phyloP scores from a whole-genome alignment of 2,329 filamentous ascomycete genomes.

The Cladosporium sp. region DNA sequence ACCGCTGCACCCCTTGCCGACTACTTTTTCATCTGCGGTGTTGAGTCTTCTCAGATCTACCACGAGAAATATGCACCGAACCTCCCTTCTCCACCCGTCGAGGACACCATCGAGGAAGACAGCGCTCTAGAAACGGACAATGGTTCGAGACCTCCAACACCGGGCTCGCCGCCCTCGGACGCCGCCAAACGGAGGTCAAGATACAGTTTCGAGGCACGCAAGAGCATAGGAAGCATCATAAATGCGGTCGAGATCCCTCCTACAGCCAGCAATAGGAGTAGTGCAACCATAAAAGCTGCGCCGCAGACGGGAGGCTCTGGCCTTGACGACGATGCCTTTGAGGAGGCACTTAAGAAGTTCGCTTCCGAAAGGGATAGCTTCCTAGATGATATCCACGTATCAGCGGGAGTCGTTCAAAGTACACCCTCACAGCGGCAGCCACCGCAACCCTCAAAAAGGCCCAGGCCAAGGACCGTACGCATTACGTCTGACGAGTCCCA shows the following conservation, averaged over 20 bases:
- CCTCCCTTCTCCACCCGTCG: constrained; percentile 32
- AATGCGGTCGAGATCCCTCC: constrained; percentile 40
- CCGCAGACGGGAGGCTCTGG: constrained; percentile 35
- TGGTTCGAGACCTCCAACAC: constrained; percentile 42
- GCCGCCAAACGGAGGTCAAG: constrained; percentile 35
- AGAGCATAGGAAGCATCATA: constrained; percentile 49
- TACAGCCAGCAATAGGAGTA: constrained; percentile 59
- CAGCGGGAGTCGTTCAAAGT: constrained; percentile 64
- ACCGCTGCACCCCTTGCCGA: constrained; percentile 55
- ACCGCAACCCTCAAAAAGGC: constrained; percentile 39
- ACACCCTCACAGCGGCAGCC: constrained; percentile 45
- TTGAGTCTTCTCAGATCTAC: constrained; percentile 49
- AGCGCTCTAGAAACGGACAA: constrained; percentile 50
- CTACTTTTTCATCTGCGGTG: constrained; percentile 60
- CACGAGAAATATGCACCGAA: constrained; percentile 34
- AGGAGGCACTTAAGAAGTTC: constrained; percentile 88
- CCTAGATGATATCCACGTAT: constrained; percentile 84
- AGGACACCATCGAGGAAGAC: constrained; percentile 60
- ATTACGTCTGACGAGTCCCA: constrained; percentile 65
- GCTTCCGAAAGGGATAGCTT: constrained; percentile 93
- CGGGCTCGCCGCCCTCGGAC: constrained; percentile 39
- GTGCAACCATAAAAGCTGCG: constrained; percentile 54
- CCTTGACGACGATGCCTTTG: constrained; percentile 79
- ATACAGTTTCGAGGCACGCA: constrained; percentile 43
- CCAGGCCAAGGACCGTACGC: constrained; percentile 74